Evolutionary conservation across 192 early-diverging fungal genomes (phyloP).

Genomic region (Phlyctochytrium bullatum): DNA sequence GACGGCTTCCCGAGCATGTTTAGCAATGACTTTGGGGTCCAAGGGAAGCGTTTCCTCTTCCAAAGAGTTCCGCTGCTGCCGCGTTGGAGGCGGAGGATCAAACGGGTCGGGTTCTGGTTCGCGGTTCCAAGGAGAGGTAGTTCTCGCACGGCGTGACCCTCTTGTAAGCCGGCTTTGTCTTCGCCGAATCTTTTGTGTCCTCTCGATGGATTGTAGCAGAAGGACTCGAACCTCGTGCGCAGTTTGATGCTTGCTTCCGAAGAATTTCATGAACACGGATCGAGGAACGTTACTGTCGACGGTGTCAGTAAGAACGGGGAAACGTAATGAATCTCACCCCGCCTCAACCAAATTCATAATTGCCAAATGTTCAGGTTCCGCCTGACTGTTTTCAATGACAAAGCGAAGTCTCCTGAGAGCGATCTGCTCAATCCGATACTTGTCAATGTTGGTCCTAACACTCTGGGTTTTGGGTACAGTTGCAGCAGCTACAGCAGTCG

Average conservation of each 20-base stretch:
- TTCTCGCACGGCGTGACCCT: background rate
- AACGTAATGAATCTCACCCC: constrained; percentile 20
- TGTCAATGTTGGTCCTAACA: constrained; percentile 36
- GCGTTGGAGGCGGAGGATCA: background rate
- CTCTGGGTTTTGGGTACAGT: constrained; percentile 28
- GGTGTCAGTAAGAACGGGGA: background rate
- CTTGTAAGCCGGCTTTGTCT: background rate
- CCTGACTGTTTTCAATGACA: constrained; percentile 42
- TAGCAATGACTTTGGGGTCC: background rate
- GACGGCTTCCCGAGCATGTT: background rate
- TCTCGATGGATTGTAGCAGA: constrained; percentile 44
- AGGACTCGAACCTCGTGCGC: constrained; percentile 39
- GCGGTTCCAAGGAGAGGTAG: background rate
- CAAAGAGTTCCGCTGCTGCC: background rate
- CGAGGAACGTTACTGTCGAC: constrained; percentile 31
- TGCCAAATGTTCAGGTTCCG: constrained; percentile 38
- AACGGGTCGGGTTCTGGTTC: constrained; percentile 8
- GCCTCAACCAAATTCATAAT: constrained; percentile 42
- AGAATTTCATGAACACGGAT: constrained; percentile 27
- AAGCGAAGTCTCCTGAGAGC: constrained; percentile 42
- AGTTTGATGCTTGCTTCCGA: constrained; percentile 32
- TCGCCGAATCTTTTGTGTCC: constrained; percentile 15
- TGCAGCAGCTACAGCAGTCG: constrained; percentile 15
- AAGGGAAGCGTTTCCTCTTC: constrained; percentile 11
- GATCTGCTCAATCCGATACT: constrained; percentile 42